Conservation (phyloP, 1,284 basidiomycete genomes). For the Pisolithus thermaeus region DNA sequence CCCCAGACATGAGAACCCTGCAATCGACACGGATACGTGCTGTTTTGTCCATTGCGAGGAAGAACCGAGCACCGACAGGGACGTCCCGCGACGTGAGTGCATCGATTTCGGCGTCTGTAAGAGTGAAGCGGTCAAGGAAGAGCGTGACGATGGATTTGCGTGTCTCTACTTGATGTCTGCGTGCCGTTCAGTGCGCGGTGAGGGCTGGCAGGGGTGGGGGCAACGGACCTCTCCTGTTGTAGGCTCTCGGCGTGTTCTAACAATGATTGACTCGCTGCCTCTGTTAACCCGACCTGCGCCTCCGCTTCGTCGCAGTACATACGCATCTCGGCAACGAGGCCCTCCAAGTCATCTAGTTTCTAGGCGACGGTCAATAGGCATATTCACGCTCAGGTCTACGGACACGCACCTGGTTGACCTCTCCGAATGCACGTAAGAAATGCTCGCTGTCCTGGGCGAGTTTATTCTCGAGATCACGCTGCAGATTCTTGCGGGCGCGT, state of each 20-base stretch:
- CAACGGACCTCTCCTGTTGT: slow-evolving; percentile 67
- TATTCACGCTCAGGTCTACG: not conserved
- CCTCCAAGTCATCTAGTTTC: slow-evolving; percentile 76
- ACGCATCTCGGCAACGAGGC: slow-evolving; percentile 75
- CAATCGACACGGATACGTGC: slow-evolving; percentile 82
- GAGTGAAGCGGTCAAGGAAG: slow-evolving; percentile 84
- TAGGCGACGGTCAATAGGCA: slow-evolving; percentile 27
- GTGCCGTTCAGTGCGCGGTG: slow-evolving; percentile 1
- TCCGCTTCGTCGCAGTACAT: slow-evolving; percentile 80
- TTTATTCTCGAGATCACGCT: slow-evolving; percentile 78
- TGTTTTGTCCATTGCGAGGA: slow-evolving; percentile 83
- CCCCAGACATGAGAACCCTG: slow-evolving; percentile 82
- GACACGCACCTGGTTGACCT: slow-evolving; percentile 75
- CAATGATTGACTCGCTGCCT: slow-evolving; percentile 75
- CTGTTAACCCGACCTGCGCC: slow-evolving; percentile 68
- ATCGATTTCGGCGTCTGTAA: slow-evolving; percentile 67
- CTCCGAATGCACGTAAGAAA: slow-evolving; percentile 75
- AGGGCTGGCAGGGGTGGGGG: not conserved
- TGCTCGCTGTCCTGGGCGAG: slow-evolving; percentile 72
- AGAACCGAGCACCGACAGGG: slow-evolving; percentile 68
- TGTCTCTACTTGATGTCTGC: slow-evolving; percentile 61
- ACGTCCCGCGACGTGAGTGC: slow-evolving; percentile 77
- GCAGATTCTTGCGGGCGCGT: slow-evolving; percentile 70
- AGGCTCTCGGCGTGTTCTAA: slow-evolving; percentile 84
- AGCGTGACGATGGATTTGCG: slow-evolving; percentile 71